Evolutionary conservation across 1,139 yeast species (phyloP).

Genomic region (Suzukiozyma palmioleophila): DNA sequence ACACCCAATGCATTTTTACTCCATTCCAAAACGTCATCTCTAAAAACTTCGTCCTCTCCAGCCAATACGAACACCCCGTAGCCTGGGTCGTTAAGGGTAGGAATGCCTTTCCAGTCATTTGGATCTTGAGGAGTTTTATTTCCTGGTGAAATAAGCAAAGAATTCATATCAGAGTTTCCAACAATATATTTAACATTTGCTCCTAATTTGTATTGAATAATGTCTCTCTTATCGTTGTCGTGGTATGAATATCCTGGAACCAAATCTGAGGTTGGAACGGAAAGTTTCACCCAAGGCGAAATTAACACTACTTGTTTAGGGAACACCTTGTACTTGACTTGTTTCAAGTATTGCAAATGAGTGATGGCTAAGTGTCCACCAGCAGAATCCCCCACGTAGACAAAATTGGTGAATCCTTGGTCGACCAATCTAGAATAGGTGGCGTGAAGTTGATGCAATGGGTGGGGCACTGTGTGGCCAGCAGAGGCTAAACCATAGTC

Average conservation of each 20-base stretch:
- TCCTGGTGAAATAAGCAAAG: slow-evolving; percentile 15
- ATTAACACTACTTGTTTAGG: slow-evolving; percentile 32
- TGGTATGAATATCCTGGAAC: slow-evolving; percentile 30
- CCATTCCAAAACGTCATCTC: slow-evolving; percentile 41
- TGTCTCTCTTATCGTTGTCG: slow-evolving; percentile 30
- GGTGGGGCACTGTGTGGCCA: slow-evolving; percentile 33
- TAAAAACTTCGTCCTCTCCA: slow-evolving; percentile 44
- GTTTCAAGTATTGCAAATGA: slow-evolving; percentile 25
- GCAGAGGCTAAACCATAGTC: slow-evolving; percentile 36
- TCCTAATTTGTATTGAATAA: slow-evolving; percentile 18
- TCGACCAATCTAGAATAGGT: slow-evolving; percentile 25
- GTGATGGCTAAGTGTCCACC: slow-evolving; percentile 36
- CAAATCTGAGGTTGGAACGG: slow-evolving; percentile 6
- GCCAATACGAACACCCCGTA: slow-evolving; percentile 26
- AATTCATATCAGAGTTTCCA: slow-evolving; percentile 9
- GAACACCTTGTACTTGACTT: slow-evolving; percentile 8
- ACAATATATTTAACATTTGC: slow-evolving; percentile 7
- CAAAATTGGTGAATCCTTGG: slow-evolving; percentile 28
- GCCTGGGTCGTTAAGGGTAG: slow-evolving; percentile 24
- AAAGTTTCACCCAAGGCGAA: slow-evolving; percentile 35
- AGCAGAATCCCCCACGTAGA: slow-evolving; percentile 39
- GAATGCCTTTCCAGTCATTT: slow-evolving; percentile 33
- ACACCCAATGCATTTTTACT: slow-evolving; percentile 27
- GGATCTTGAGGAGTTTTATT: slow-evolving; percentile 11
- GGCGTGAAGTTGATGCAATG: slow-evolving; percentile 28